Percentiles rank a stretch among this genome's conserved stretches.
phyloP scores from a whole-genome alignment of 768 basidiomycete genomes.

The Kwoniella newhampshirensis region DNA sequence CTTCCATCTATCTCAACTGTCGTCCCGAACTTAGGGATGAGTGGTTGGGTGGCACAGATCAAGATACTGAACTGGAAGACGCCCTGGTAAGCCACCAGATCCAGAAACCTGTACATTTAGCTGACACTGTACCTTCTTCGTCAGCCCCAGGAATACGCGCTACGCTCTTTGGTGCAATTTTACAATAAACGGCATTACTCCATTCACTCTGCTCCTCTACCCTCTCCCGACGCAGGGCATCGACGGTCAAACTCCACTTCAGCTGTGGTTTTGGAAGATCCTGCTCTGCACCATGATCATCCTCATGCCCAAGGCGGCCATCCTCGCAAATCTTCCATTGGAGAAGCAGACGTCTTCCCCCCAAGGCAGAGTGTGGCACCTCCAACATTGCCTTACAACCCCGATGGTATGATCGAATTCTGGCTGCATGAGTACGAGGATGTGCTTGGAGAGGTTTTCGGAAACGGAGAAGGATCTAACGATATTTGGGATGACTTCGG shows the following conservation, averaged over 20 bases:
- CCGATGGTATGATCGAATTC: conserved; percentile 83
- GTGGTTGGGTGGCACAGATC: conserved; percentile 91
- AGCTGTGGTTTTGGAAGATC: conserved; percentile 41
- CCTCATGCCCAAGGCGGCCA: neutral
- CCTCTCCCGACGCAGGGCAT: conserved; percentile 61
- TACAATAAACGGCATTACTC: conserved; percentile 89
- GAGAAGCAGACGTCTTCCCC: conserved; percentile 89
- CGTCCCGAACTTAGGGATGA: conserved; percentile 95
- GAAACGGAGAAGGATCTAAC: conserved; percentile 44
- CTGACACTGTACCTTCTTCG: neutral
- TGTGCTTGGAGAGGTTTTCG: conserved; percentile 62
- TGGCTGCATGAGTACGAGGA: conserved; percentile 93
- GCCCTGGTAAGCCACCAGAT: conserved; percentile 62
- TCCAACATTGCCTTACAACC: conserved; percentile 78
- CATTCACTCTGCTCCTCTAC: conserved; percentile 70
- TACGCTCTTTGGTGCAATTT: conserved; percentile 90
- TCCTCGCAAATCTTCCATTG: conserved; percentile 56
- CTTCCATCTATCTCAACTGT: conserved; percentile 95
- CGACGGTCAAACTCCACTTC: conserved; percentile 50
- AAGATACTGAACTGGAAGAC: conserved; percentile 81
- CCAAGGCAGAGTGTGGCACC: conserved; percentile 77
- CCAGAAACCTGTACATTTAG: neutral
- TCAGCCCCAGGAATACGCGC: conserved; percentile 92
- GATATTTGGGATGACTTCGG: conserved; percentile 31
- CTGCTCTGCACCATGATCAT: conserved; percentile 24